A percentile compares a stretch with the other conserved stretches of the same genome.
Conservation (phyloP, 345 rosid species). For the Hibiscus trionum region DNA sequence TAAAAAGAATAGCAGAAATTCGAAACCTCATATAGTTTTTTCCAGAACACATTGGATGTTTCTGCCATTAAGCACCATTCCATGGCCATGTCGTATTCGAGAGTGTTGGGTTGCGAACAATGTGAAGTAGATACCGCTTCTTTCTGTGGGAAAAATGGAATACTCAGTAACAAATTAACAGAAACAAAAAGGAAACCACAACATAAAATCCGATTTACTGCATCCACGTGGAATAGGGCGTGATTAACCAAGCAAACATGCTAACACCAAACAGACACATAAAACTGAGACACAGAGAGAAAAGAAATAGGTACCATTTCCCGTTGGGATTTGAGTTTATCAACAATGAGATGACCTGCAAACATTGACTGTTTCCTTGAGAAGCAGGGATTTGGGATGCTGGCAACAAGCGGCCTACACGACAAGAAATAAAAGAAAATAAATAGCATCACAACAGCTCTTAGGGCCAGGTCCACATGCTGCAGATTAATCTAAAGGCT, state of each 20-base stretch:
- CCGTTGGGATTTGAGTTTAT: slow-evolving; percentile 36
- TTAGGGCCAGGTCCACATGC: not conserved
- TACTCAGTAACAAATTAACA: not conserved
- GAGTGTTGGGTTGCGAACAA: slow-evolving; percentile 75
- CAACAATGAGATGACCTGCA: slow-evolving; percentile 57
- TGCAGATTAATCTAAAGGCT: not conserved
- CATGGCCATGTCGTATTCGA: slow-evolving; percentile 87
- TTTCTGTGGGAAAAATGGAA: slow-evolving; percentile 30
- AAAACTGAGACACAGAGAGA: not conserved
- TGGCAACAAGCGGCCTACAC: slow-evolving; percentile 74
- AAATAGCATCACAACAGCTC: not conserved
- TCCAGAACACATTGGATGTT: slow-evolving; percentile 32
- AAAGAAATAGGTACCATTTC: slow-evolving; percentile 37
- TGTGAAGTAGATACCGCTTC: slow-evolving; percentile 82
- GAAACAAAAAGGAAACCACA: not conserved
- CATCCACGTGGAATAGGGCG: not conserved
- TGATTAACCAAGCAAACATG: not conserved
- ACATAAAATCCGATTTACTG: not conserved
- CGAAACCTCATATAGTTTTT: too few relatives aligned
- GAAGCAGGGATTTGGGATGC: slow-evolving; percentile 42
- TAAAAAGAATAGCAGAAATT: not conserved
- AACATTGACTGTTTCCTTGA: slow-evolving; percentile 40
- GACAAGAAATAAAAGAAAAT: not conserved
- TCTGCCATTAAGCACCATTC: slow-evolving; percentile 68
- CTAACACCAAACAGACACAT: not conserved